Percentiles rank a stretch among this genome's conserved stretches.
Conservation (phyloP, 768 basidiomycete species). For the Neoboletus subvelutipes region DNA sequence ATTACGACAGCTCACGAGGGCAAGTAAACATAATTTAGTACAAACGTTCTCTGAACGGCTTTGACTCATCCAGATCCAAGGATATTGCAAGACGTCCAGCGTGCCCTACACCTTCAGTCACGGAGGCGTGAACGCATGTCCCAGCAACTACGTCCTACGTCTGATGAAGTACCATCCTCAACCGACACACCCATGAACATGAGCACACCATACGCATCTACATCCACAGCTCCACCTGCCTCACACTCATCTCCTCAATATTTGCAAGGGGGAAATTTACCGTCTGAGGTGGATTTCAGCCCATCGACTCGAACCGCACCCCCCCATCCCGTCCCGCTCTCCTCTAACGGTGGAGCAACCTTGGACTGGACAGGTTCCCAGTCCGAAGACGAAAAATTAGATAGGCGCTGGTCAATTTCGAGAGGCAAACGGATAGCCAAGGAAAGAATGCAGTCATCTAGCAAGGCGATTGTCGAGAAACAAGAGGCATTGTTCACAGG, state of each 20-base stretch:
- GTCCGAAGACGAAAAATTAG: conserved; percentile 55
- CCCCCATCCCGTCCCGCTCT: conserved; percentile 66
- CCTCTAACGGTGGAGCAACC: conserved; percentile 65
- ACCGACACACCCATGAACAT: conserved; percentile 29
- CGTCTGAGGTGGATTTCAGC: conserved; percentile 65
- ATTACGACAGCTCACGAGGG: conserved; percentile 66
- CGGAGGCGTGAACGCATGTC: conserved; percentile 63
- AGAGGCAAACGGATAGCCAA: conserved; percentile 56
- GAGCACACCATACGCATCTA: conserved; percentile 32
- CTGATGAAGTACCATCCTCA: conserved; percentile 25
- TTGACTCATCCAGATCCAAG: conserved; percentile 56
- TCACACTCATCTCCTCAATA: conserved; percentile 22
- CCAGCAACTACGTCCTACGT: conserved; percentile 19
- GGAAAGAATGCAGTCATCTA: conserved; percentile 43
- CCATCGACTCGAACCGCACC: conserved; percentile 53
- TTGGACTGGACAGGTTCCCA: conserved; percentile 70
- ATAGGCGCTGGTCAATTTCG: conserved; percentile 62
- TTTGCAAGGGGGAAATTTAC: conserved; percentile 17
- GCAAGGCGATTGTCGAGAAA: conserved; percentile 49
- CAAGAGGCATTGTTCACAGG: conserved; percentile 60
- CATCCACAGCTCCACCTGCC: conserved; percentile 23
- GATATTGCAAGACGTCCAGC: conserved; percentile 78
- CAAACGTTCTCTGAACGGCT: conserved; percentile 12
- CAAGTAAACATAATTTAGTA: conserved; percentile 32
- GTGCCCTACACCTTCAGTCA: conserved; percentile 70